phyloP scores from a whole-genome alignment of 2,329 filamentous ascomycete species.

The Knoxdaviesia capensis region DNA sequence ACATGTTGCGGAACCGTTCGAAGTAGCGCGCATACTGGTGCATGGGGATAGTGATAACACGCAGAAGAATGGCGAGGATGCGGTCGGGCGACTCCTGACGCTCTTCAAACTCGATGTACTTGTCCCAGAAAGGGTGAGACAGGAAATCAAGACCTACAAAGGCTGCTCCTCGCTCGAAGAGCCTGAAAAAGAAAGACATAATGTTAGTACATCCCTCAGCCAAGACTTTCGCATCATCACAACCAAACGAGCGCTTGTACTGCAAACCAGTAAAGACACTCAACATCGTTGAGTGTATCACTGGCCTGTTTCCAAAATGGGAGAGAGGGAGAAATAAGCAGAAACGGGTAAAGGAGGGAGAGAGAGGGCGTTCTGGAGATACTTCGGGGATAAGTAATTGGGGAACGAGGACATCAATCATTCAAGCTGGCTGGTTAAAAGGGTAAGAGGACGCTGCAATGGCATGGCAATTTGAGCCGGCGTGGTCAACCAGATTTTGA shows the following conservation, averaged over 20 bases:
- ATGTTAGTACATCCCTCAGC: slow-evolving; percentile 11
- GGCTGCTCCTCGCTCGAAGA: slow-evolving; percentile 77
- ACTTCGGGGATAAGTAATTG: no score
- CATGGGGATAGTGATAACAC: slow-evolving; percentile 77
- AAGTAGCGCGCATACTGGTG: slow-evolving; percentile 93
- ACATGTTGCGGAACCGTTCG: slow-evolving; percentile 66
- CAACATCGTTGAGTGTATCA: no score
- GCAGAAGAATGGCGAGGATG: slow-evolving; percentile 65
- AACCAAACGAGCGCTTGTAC: neutral
- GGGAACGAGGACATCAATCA: no score
- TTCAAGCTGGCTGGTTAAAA: no score
- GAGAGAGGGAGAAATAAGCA: slow-evolving; percentile 1
- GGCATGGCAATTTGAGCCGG: no score
- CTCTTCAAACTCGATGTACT: slow-evolving; percentile 94
- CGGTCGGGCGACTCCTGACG: slow-evolving; percentile 66
- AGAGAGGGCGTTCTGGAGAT: no score
- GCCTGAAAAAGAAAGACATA: slow-evolving; percentile 26
- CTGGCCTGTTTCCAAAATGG: slow-evolving; percentile 4
- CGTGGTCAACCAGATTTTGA: no score
- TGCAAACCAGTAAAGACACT: no score
- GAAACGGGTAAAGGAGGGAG: no score
- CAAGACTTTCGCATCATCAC: neutral
- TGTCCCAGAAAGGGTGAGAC: slow-evolving; percentile 95
- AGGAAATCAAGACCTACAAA: slow-evolving; percentile 85
- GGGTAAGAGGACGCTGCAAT: no score